Evolutionary conservation across 495 filamentous ascomycete species (phyloP), one percentile per base, ranked within the genome.

Genomic region (Cercophora sp.): DNA sequence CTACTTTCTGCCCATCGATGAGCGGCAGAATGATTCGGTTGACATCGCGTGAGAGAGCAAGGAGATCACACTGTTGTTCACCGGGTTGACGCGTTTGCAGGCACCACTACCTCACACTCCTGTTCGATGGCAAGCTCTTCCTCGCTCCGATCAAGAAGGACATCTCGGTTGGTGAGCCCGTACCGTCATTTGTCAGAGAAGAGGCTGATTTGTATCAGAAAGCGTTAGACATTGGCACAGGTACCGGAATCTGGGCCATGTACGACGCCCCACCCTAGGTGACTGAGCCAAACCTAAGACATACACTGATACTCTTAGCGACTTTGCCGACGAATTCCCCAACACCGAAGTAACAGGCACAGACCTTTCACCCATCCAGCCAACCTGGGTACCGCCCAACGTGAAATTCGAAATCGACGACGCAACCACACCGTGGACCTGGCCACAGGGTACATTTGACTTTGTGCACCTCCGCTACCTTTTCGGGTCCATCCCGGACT

Each of bases 351-450:
- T 85, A 15, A 58, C 80, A 31, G 84, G 83, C 13, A 81, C 81
- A n/a, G 84, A 87, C 58, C 70, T 86, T 32, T 80, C 76, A 13
- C 72, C 77, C 0, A 81, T 80, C 47, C 78, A 82, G 51, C 73
- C 74, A 0, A 50, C 58, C 27, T 69, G 70, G 66, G 66, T 71
- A 3, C 73, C 74, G 2, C 70, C 70, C 5, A 77, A 77, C 53
- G 58, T 75, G 5, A 45, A 60, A 10, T 80, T 80, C 48, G 70
- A 76, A 48, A 67, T 81, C 27, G 77, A 81, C 49, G 79, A 81
- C 55, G 60, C 69, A 29, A 69, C 76, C 9, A 54, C 54, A 1
- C 61, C 64, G 5, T 80, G 76, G 77, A 67, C 67, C 34, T 78
- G 72, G 57, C 47, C 64, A 0, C 55, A 66, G 13, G 48, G 61